Base-by-base conservation (phyloP, 1,139 yeast genomes). In the Suhomyces anneliseae region DNA sequence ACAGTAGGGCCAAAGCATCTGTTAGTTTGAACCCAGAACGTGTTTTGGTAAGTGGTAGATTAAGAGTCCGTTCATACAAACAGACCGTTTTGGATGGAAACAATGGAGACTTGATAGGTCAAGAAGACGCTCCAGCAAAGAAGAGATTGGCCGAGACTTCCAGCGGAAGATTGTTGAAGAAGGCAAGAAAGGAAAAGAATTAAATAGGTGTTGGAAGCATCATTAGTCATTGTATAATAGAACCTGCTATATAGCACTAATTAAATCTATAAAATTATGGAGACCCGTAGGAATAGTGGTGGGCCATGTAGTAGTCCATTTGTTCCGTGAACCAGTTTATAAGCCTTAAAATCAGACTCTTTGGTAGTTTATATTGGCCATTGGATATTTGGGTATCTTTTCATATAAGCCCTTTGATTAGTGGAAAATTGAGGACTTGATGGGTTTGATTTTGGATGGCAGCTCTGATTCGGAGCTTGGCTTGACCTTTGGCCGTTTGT, bases 41-140 rank as follows among this genome's bases (percentile, higher is more conserved):
- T 34, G 95, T 79, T 0, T 70, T 90, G 47, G 69, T 87, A 36
- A 85, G 79, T 56, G 96, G 96, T 0, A 74, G 89, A 54, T 69
- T 90, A 53, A 76, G 97, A 52, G 69, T 78, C 31, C 80, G 81
- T 57, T 82, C 90, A 50, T 84, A 83, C 60, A 86, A 86, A 55
- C 93, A 87, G 61, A 79, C 86, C 0, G 70, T 86, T 7, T 72
- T 72, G 40, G 64, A 79, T 2, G 84, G 80, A 29, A 76, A 74
- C 42, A 60, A 57, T 33, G 55, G 49, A 3, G 51, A 47, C 15
- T 33, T 45, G 36, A 31, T 15, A 6, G 42, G 29, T n/a, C 24
- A 32, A 7, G 36, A 45, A 9, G 46, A 43, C 6, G 53, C 45
- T 5, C 40, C 43, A 9, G 44, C 32, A 12, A 70, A 57, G 59